A percentile compares a stretch with the other conserved stretches of the same genome.
Conservation (phyloP, 352 stramenopile genomes). For the Phytophthora fragariae region DNA sequence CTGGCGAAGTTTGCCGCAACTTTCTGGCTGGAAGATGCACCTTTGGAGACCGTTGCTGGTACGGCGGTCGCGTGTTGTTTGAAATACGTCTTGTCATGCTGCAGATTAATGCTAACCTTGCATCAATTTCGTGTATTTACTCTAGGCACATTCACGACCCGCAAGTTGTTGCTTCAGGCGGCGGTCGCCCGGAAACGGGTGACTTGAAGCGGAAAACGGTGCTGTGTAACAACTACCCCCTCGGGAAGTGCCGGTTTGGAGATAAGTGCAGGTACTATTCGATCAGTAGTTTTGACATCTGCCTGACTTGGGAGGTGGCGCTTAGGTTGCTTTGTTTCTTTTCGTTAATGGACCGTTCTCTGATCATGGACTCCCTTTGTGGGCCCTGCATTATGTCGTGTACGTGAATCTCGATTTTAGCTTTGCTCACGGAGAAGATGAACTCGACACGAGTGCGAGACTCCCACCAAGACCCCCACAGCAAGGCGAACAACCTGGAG, state of each 20-base stretch:
- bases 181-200: conserved; percentile 45
- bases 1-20: conserved; percentile 78
- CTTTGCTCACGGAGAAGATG: conserved; percentile 84
- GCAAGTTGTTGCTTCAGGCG: conserved; percentile 19
- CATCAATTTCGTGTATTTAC: conserved; percentile 10
- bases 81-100: neutral
- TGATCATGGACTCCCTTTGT: conserved; percentile 42
- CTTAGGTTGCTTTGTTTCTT: conserved; percentile 20
- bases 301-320: conserved; percentile 17
- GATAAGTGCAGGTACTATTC: conserved; percentile 84
- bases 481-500: conserved; percentile 30
- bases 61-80: conserved; percentile 39
- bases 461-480: conserved; percentile 24
- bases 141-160: conserved; percentile 69
- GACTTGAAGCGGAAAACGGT: conserved; percentile 75
- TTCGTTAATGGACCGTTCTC: conserved; percentile 38
- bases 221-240: conserved; percentile 78
- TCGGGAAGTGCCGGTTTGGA: conserved; percentile 81
- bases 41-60: conserved; percentile 87
- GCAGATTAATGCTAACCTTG: conserved; percentile 26
- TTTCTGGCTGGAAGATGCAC: conserved; percentile 73
- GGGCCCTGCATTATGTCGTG: conserved; percentile 32
- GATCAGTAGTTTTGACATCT: conserved; percentile 33
- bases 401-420: conserved; percentile 47
- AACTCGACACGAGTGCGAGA: conserved; percentile 51